Percentiles rank a stretch among this genome's conserved stretches.
Conservation (phyloP, 2,329 filamentous ascomycete genomes). For the Neocucurbitaria cava region DNA sequence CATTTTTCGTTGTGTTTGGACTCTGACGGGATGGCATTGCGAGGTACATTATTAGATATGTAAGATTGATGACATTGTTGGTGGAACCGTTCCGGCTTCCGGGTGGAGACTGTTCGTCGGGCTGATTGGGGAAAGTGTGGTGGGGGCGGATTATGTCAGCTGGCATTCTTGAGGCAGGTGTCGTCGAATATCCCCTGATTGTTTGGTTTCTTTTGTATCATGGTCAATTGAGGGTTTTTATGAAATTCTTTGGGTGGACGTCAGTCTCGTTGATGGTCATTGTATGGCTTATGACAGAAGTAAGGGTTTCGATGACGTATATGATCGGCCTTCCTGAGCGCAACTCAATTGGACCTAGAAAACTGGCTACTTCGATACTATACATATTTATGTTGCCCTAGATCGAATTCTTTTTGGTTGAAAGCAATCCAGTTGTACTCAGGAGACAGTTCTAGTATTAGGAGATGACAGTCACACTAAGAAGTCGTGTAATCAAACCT, state of each 20-base stretch:
- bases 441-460: not conserved
- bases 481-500: not conserved
- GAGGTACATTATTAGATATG: too few relatives aligned
- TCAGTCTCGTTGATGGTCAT: too few relatives aligned
- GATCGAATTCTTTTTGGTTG: not conserved
- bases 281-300: not conserved
- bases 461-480: not conserved
- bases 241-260: too few relatives aligned
- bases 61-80: not conserved
- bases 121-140: not conserved
- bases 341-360: not conserved
- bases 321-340: not conserved
- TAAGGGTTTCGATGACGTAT: not conserved
- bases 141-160: not conserved
- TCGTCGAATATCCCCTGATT: too few relatives aligned
- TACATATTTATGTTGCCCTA: not conserved
- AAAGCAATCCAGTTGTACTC: not conserved
- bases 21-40: not conserved
- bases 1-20: conserved; percentile 8
- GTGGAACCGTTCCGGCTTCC: not conserved
- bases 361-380: not conserved
- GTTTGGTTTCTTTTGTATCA: too few relatives aligned
- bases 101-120: not conserved
- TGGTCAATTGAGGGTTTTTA: too few relatives aligned
- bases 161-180: too few relatives aligned